phyloP scores from a whole-genome alignment of 2,329 filamentous ascomycete genomes.

The Penicillium sp. region DNA sequence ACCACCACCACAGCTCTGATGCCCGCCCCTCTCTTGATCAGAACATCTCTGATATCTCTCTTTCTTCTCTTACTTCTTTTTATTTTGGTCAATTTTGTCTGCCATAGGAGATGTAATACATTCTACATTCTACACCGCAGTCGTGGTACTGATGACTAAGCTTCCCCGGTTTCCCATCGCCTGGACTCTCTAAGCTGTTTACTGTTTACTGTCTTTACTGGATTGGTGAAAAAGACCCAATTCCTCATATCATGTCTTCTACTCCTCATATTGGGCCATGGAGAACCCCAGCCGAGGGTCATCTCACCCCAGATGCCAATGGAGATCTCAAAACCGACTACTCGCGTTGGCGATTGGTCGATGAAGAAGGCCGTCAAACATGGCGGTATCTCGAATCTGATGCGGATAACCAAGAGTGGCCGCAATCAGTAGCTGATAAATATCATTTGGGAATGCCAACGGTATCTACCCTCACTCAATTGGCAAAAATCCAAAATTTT shows the following conservation, averaged over 20 bases:
- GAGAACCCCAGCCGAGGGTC: constrained; percentile 36
- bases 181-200: neutral
- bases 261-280: constrained; percentile 34
- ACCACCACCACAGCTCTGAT: neutral
- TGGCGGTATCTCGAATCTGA: constrained; percentile 86
- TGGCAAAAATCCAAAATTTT: neutral
- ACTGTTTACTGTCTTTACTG: neutral
- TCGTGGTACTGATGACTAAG: constrained; percentile 12
- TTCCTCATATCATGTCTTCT: constrained; percentile 6
- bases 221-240: neutral
- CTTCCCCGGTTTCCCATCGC: constrained; percentile 2
- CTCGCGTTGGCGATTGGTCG: constrained; percentile 76
- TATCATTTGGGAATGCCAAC: constrained; percentile 78
- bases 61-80: neutral
- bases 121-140: constrained; percentile 8
- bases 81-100: neutral
- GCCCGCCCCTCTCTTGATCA: neutral
- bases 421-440: constrained; percentile 84
- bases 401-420: constrained; percentile 71
- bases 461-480: constrained; percentile 50
- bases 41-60: neutral
- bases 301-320: constrained; percentile 33
- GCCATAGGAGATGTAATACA: neutral
- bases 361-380: constrained; percentile 81
- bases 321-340: constrained; percentile 66